Conservation (phyloP, 352 stramenopile species). For the Phytopythium helicoides region DNA sequence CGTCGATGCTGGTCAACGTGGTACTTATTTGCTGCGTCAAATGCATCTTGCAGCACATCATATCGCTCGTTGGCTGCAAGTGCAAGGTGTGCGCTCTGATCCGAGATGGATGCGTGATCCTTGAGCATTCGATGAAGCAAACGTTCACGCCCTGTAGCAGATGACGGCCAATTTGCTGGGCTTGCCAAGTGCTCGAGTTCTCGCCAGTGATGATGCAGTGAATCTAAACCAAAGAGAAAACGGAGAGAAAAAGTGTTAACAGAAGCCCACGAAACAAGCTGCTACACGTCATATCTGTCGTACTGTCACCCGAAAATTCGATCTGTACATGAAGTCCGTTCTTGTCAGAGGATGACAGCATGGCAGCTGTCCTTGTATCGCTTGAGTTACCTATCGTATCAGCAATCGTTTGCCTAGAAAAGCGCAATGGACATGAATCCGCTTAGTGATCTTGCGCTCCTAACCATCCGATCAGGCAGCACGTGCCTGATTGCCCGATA, state of each 20-base stretch:
- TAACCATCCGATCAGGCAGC: not conserved
- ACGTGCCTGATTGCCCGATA: slow-evolving; percentile 26
- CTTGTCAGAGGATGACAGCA: slow-evolving; percentile 5
- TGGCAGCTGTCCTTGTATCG: too few relatives aligned
- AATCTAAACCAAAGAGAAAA: slow-evolving; percentile 8
- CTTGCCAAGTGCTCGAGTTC: slow-evolving; percentile 52
- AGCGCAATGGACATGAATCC: not conserved
- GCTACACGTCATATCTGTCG: slow-evolving; percentile 9
- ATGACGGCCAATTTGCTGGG: slow-evolving; percentile 49
- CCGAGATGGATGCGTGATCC: slow-evolving; percentile 42
- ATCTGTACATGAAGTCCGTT: slow-evolving; percentile 40
- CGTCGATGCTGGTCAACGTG: not conserved
- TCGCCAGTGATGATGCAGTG: slow-evolving; percentile 56
- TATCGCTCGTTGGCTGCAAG: slow-evolving; percentile 50
- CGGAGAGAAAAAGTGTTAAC: not conserved
- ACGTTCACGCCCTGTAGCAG: slow-evolving; percentile 35
- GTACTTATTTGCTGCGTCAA: not conserved
- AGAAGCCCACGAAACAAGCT: slow-evolving; percentile 3
- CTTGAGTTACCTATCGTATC: not conserved
- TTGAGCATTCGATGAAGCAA: slow-evolving; percentile 77
- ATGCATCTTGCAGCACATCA: slow-evolving; percentile 35
- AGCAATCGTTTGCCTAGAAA: not conserved
- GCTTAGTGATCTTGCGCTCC: not conserved
- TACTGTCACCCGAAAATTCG: slow-evolving; percentile 68
- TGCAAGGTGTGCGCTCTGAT: slow-evolving; percentile 37